Conservation (phyloP, 805 yeast species). For the Zygosaccharomyces gambellarensis region DNA sequence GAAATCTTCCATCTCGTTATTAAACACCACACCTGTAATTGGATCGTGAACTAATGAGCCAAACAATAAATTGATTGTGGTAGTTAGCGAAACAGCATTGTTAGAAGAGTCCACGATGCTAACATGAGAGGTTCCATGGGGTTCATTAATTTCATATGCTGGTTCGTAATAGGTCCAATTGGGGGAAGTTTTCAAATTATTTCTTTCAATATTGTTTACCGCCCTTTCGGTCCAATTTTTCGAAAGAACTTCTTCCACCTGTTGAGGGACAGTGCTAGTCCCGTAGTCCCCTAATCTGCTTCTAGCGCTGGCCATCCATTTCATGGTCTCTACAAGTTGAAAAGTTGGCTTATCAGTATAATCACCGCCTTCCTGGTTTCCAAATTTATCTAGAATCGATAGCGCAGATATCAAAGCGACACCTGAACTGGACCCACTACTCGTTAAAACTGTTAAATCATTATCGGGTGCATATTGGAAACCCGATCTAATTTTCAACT, state of each 20-base stretch:
- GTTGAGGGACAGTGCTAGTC: constrained; percentile 27
- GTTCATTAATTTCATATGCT: constrained; percentile 67
- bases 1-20: constrained; percentile 94
- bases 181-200: constrained; percentile 43
- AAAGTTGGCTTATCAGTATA: constrained; percentile 51
- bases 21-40: constrained; percentile 73
- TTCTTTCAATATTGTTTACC: constrained; percentile 46
- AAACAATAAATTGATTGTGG: constrained; percentile 78
- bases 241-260: constrained; percentile 44
- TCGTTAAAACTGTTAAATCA: constrained; percentile 46
- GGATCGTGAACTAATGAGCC: constrained; percentile 83
- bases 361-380: constrained; percentile 42
- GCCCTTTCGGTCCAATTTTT: constrained; percentile 56
- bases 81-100: constrained; percentile 81
- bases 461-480: constrained; percentile 35
- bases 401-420: constrained; percentile 75
- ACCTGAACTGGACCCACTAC: constrained; percentile 79
- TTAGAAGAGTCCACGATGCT: constrained; percentile 69
- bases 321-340: constrained; percentile 77
- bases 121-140: constrained; percentile 88
- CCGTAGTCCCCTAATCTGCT: constrained; percentile 76
- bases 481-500: constrained; percentile 23
- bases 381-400: constrained; percentile 51
- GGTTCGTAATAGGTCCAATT: constrained; percentile 77
- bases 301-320: constrained; percentile 86